These are phyloP conservation scores for Emergomyces pasteurianus DNA, from an alignment of 2,329 filamentous ascomycete species.

Conservation along the genomic window DNA sequence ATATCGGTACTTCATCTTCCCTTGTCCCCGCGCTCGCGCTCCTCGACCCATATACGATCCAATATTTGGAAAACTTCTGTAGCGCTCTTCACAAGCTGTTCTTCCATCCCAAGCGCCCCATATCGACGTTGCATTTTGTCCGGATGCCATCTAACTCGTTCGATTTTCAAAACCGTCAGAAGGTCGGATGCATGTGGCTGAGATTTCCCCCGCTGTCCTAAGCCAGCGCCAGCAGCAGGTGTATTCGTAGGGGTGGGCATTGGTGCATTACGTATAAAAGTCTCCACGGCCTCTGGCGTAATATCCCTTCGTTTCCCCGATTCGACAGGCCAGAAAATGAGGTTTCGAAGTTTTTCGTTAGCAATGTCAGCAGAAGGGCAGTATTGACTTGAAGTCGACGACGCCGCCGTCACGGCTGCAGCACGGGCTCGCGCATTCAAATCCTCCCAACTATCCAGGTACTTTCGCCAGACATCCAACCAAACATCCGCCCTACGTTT, in stretches of 20 bases:
- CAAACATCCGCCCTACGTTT: slow-evolving; percentile 35
- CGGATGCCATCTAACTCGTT: slow-evolving; percentile 90
- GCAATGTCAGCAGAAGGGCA: slow-evolving; percentile 1
- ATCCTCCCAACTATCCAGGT: slow-evolving; percentile 51
- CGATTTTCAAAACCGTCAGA: slow-evolving; percentile 55
- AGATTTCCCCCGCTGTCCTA: background rate
- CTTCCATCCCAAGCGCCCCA: slow-evolving; percentile 56
- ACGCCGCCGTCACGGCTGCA: slow-evolving; percentile 4
- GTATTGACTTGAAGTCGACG: slow-evolving; percentile 5
- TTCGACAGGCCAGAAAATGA: slow-evolving; percentile 62
- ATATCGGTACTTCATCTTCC: background rate
- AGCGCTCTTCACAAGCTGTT: slow-evolving; percentile 60
- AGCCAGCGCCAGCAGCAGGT: slow-evolving; percentile 6
- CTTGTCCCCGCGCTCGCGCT: slow-evolving; percentile 23
- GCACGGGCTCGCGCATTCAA: slow-evolving; percentile 23
- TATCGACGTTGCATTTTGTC: slow-evolving; percentile 93
- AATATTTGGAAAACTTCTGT: slow-evolving; percentile 88
- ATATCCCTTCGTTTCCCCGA: slow-evolving; percentile 48
- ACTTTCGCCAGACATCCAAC: slow-evolving; percentile 52
- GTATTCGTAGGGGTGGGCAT: slow-evolving; percentile 7
- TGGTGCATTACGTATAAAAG: slow-evolving; percentile 55
- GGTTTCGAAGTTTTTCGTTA: slow-evolving; percentile 21
- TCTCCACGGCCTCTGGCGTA: slow-evolving; percentile 48
- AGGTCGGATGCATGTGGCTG: slow-evolving; percentile 21
- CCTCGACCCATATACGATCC: slow-evolving; percentile 66